phyloP scores from a whole-genome alignment of 257 asterid species.

The Solanum pennellii region DNA sequence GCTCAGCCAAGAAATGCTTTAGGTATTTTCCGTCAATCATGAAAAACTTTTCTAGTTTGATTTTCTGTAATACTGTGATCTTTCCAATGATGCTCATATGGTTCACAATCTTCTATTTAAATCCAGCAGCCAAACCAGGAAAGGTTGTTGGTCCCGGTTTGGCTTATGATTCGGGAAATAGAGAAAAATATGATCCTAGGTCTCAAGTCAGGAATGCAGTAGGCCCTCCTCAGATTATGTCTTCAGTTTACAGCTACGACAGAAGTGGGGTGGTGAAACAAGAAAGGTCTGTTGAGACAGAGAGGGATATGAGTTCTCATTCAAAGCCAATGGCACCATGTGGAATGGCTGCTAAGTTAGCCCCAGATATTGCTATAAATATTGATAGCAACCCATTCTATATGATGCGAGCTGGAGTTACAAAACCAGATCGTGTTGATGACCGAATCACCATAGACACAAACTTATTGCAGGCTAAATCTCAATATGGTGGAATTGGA shows the following conservation, averaged over 20 bases:
- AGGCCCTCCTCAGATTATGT: conserved; percentile 17
- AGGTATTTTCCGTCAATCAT: conserved; percentile 19
- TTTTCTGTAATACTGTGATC: background rate
- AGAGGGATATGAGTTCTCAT: background rate
- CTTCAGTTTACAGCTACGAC: conserved; percentile 26
- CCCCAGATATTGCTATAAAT: conserved; percentile 57
- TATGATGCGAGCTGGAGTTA: conserved; percentile 27
- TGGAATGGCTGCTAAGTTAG: conserved; percentile 46
- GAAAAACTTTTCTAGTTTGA: background rate
- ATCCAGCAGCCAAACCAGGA: background rate
- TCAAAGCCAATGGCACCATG: conserved; percentile 41
- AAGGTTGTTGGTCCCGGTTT: background rate
- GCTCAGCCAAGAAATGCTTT: conserved; percentile 53
- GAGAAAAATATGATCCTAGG: too few species aligned
- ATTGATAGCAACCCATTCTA: conserved; percentile 51
- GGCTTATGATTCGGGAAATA: too few species aligned
- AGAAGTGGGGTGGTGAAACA: conserved; percentile 25
- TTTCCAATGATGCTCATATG: background rate
- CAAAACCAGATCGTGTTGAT: conserved; percentile 25
- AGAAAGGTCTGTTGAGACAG: conserved; percentile 25
- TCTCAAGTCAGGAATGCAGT: background rate
- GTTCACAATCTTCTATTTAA: background rate
- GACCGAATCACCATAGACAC: conserved; percentile 52
- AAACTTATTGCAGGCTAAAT: conserved; percentile 50
- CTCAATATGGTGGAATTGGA: conserved; percentile 51